Evolutionary conservation across 2,329 filamentous ascomycete genomes (phyloP), one percentile per base, ranked within the genome.

Genomic region (Colletotrichum sansevieriae): DNA sequence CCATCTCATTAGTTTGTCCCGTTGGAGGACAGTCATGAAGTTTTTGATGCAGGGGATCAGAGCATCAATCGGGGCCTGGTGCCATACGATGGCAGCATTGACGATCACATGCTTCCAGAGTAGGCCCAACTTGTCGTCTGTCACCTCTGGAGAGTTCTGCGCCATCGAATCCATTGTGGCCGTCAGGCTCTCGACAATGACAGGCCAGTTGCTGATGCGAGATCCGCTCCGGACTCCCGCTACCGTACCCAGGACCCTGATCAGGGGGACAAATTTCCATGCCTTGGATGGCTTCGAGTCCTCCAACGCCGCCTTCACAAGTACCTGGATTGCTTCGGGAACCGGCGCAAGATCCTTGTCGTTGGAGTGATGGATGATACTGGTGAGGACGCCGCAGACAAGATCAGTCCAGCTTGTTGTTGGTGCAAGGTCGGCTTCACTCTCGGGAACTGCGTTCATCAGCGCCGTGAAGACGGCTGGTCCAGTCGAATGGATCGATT

Each of bases 151-250:
- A 7, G 76, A 74, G 10, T 78, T 74, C 69, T 83, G 82, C 1
- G 83, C 81, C 15, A 88, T 77, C 10, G 75, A 74, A 51, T 83
- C 81, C 10, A 93, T 79, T 68, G 89, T 81, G 56, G 81, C 80
- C 12, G 85, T 81, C 49, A 91, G 78, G 25, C 81, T 83, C 69
- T 86, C 83, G 43, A 95, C 82, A 11, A 96, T 78, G 2, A 81
- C 75, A 56, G 84, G 82, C 96, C 96, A 99, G 71, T 92, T 83
- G 11, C 80, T 82, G 37, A 98, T 85, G 71, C 95, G 87, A 46
- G 85, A 85, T 13, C 94, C 96, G 77, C 92, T 94, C 51, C 95
- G 88, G n/a, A 96, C 94, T 46, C 92, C 91, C n/a, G 88, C 85
- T 49, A 91, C 81, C 1, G 91, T 87, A 35, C 92, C 91, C 4